phyloP scores from a whole-genome alignment of 106 monocot species.

The Dendrobium huoshanense region DNA sequence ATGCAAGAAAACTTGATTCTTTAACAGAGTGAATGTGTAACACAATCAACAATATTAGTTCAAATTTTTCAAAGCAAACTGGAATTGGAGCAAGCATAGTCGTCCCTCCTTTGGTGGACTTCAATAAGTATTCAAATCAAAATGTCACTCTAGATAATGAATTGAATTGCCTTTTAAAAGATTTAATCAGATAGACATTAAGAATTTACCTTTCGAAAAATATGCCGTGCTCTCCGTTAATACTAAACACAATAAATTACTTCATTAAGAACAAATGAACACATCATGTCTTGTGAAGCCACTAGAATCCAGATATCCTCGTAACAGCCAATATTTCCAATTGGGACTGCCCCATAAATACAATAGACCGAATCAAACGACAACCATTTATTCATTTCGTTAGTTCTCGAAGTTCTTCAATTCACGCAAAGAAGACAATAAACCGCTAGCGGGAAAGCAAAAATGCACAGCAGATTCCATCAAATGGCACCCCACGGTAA shows the following conservation, averaged over 20 bases:
- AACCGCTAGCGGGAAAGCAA: neutral
- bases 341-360: neutral
- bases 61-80: no score
- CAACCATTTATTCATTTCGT: neutral
- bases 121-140: no score
- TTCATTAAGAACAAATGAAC: neutral
- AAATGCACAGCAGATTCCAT: neutral
- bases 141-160: neutral
- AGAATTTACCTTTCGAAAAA: neutral
- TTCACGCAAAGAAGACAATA: neutral
- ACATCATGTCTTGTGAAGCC: neutral
- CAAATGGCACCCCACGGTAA: neutral
- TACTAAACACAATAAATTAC: neutral
- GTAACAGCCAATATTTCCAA: neutral
- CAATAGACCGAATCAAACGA: neutral
- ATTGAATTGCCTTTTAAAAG: neutral
- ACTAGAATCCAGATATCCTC: neutral
- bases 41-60: no score
- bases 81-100: no score
- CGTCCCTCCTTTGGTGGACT: no score
- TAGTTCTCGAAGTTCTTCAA: neutral
- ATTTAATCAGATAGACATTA: neutral
- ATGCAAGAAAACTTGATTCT: no score
- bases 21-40: no score
- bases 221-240: neutral